Percentiles rank a stretch among this genome's conserved stretches.
phyloP scores from a whole-genome alignment of 2,329 filamentous ascomycete genomes.

The Sporothrix pallida region DNA sequence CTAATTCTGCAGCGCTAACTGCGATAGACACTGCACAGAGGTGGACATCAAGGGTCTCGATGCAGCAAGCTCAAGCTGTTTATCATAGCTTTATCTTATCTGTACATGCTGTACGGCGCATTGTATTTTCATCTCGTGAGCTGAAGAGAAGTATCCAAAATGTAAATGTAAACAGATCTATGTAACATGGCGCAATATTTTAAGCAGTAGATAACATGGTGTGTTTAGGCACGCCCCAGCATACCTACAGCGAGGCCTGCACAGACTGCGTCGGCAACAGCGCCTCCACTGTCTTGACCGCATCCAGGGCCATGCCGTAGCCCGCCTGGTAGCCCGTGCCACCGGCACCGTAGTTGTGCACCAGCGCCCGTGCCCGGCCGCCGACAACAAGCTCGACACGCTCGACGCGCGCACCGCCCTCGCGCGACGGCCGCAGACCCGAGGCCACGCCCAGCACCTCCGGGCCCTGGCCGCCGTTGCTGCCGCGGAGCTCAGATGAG shows the following conservation, averaged over 20 bases:
- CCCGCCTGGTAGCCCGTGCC: conserved; percentile 54
- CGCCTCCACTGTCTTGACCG: conserved; percentile 44
- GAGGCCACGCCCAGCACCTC: conserved; percentile 18
- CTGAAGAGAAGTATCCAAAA: too few relatives aligned
- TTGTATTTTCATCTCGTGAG: too few relatives aligned
- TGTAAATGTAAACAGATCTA: too few relatives aligned
- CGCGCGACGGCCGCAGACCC: conserved; percentile 1
- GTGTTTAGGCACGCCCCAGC: too few relatives aligned
- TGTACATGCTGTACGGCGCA: neutral
- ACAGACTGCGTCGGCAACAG: conserved; percentile 37
- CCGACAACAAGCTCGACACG: conserved; percentile 40
- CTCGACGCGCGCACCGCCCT: conserved; percentile 2
- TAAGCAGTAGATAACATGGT: neutral
- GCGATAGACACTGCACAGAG: neutral
- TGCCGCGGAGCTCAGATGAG: conserved; percentile 47
- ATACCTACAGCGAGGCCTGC: neutral
- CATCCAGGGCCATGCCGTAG: conserved; percentile 49
- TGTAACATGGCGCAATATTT: too few relatives aligned
- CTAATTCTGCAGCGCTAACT: neutral
- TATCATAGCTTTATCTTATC: conserved; percentile 12
- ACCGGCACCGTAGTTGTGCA: conserved; percentile 55
- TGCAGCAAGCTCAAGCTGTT: too few relatives aligned
- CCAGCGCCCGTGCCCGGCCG: conserved; percentile 40
- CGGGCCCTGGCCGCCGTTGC: conserved; percentile 44
- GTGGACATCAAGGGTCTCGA: neutral